Base-by-base conservation (phyloP, 2,329 filamentous ascomycete species). In the Fusarium haematococcum region DNA sequence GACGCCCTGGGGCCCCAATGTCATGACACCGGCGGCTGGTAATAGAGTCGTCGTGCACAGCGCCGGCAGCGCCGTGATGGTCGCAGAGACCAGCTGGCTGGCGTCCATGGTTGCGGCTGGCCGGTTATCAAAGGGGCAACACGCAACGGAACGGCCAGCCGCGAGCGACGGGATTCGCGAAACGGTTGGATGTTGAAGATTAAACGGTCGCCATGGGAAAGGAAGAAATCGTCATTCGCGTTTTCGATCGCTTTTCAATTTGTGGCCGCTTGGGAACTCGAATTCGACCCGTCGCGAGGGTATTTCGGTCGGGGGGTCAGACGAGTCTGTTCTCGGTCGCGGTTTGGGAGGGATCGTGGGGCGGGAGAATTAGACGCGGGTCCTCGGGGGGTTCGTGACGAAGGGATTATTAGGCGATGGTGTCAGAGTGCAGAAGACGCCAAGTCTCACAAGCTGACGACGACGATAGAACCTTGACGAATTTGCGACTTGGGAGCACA, bases 1-100 rank as follows among this genome's bases (percentile, higher is more conserved):
- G 30, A 76, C 85, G 65, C 88, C 85, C 74, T 86, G 86, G 73
- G 86, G 84, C 64, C 84, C 83, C 66, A 93, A 80, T 68, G 88
- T 85, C 73, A 89, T 79, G 57, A 88, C 79, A 62, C 85, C 87
- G 67, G 82, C 82, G 62, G 83, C 83, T 5, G 86, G 85, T 35
- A 88, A 80, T 65, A 84, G 81, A 64, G 83, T 82, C 50, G 84
- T 83, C 35, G 83, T 81, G 80, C 86, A 87, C 62, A 81, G 75
- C 63, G 79, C 75, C 39, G 81, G 75, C 64, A 77, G 75, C 69
- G 78, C 77, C 68, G 81, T 78, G 59, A 79, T 65, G 63, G 80
- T 76, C 71, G 79, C 75, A 45, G 75, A 63, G 65, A 76, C 69
- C 63, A 77, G 48, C 41, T 67, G 65, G 65, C 62, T 74, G 61